phyloP scores from a whole-genome alignment of 768 basidiomycete species.

The Clavulina sp. region DNA sequence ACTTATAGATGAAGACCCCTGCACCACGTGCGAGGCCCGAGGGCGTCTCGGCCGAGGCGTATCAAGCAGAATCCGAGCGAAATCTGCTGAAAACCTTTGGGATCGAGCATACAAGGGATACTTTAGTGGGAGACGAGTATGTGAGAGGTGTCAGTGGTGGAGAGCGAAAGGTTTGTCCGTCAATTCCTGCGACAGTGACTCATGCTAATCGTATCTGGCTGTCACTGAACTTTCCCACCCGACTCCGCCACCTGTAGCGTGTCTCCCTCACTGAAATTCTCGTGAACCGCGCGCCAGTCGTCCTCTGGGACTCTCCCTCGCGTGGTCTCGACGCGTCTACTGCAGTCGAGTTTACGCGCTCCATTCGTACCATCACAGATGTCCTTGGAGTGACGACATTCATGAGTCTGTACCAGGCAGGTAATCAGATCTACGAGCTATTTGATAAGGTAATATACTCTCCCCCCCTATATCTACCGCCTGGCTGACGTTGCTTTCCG shows the following conservation, averaged over 20 bases:
- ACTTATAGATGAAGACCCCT: no score
- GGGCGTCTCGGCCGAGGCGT: no score
- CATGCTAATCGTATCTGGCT: no score
- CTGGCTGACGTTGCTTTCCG: no score
- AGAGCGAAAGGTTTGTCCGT: no score
- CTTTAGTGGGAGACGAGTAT: slow-evolving; percentile 24
- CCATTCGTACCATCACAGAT: slow-evolving; percentile 68
- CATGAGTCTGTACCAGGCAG: slow-evolving; percentile 72
- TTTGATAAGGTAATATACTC: no score
- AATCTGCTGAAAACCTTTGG: slow-evolving; percentile 23
- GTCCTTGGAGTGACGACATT: slow-evolving; percentile 58
- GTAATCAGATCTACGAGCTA: slow-evolving; percentile 21
- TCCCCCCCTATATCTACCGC: no score
- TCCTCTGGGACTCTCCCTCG: slow-evolving; percentile 41
- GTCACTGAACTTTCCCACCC: no score
- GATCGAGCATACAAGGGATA: slow-evolving; percentile 23
- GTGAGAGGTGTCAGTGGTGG: slow-evolving; percentile 28
- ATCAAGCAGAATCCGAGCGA: no score
- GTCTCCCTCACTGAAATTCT: slow-evolving; percentile 28
- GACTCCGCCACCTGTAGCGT: no score
- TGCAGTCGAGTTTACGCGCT: slow-evolving; percentile 69
- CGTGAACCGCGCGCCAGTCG: slow-evolving; percentile 17
- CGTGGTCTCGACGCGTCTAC: slow-evolving; percentile 73
- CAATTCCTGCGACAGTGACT: no score
- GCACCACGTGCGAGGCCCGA: no score